Conservation (phyloP, 192 early-diverging fungal genomes). For the Linnemannia exigua region DNA sequence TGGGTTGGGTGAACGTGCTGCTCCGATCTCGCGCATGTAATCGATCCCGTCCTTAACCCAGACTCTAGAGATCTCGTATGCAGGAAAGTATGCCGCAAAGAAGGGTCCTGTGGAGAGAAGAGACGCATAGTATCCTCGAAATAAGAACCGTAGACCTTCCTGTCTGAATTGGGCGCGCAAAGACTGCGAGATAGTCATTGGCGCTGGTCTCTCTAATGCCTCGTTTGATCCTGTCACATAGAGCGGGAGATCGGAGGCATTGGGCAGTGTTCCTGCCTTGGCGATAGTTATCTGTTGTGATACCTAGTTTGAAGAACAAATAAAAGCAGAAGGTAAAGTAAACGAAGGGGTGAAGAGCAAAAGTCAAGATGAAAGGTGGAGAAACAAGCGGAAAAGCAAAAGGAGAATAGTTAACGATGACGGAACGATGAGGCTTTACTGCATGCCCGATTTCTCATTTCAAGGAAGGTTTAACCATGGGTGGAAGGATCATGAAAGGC, state of each 20-base stretch:
- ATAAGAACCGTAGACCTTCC: slow-evolving; percentile 43
- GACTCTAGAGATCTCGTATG: slow-evolving; percentile 34
- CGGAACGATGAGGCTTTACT: not conserved
- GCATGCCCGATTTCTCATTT: too few species aligned
- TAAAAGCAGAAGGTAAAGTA: not conserved
- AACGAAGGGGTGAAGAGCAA: too few species aligned
- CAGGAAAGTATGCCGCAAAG: slow-evolving; percentile 52
- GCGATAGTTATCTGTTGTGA: slow-evolving; percentile 46
- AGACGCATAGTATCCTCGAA: slow-evolving; percentile 49
- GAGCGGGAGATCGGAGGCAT: slow-evolving; percentile 34
- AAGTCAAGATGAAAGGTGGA: not conserved
- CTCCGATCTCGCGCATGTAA: slow-evolving; percentile 31
- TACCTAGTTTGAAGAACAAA: slow-evolving; percentile 15
- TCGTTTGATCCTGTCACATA: slow-evolving; percentile 39
- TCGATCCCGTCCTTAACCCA: slow-evolving; percentile 42
- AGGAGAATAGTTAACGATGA: slow-evolving; percentile 2
- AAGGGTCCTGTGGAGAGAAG: slow-evolving; percentile 42
- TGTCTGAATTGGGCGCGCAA: slow-evolving; percentile 35
- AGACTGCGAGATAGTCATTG: slow-evolving; percentile 40
- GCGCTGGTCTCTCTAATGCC: slow-evolving; percentile 12
- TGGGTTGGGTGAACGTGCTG: slow-evolving; percentile 19
- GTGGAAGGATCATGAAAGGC: too few species aligned
- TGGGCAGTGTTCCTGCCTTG: slow-evolving; percentile 39
- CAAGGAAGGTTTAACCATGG: not conserved
- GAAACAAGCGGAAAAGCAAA: not conserved